These are phyloP conservation scores for Parietaria judaica DNA, from an alignment of 306 rosid genomes.

Conservation along the genomic window DNA sequence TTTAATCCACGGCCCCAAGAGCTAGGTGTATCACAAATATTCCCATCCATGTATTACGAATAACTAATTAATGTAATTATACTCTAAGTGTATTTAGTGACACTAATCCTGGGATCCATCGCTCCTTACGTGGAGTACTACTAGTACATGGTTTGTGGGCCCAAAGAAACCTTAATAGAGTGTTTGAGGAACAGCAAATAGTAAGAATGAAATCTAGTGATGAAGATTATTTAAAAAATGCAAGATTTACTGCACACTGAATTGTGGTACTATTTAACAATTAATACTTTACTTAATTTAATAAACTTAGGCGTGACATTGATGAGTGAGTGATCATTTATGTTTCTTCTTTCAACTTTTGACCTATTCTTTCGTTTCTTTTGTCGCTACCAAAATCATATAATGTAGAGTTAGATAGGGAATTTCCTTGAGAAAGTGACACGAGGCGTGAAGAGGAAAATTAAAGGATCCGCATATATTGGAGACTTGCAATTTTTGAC, in stretches of 20 bases:
- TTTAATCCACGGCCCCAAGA: too few species aligned
- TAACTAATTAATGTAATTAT: too few species aligned
- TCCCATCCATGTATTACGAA: too few species aligned
- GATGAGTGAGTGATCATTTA: background rate
- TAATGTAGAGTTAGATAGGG: constrained; percentile 15
- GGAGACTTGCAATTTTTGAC: constrained; percentile 19
- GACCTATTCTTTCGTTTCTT: background rate
- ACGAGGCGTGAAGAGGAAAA: background rate
- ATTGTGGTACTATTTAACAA: background rate
- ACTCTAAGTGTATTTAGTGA: too few species aligned
- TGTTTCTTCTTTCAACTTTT: constrained; percentile 15
- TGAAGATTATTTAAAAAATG: background rate
- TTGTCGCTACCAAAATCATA: too few species aligned
- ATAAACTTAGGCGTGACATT: constrained; percentile 20
- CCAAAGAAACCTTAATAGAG: too few species aligned
- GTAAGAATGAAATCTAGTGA: constrained; percentile 25
- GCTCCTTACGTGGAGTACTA: background rate
- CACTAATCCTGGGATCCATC: too few species aligned
- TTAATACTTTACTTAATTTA: constrained; percentile 12
- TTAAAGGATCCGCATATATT: constrained; percentile 10
- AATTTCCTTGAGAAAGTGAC: constrained; percentile 25
- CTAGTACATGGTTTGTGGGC: background rate
- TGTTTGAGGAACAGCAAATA: background rate
- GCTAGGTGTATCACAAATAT: too few species aligned
- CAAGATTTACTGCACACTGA: constrained; percentile 4